A percentile compares a stretch with the other conserved stretches of the same genome.
Evolutionary conservation across 768 basidiomycete species (phyloP).

Genomic region (Neoboletus magnificus): DNA sequence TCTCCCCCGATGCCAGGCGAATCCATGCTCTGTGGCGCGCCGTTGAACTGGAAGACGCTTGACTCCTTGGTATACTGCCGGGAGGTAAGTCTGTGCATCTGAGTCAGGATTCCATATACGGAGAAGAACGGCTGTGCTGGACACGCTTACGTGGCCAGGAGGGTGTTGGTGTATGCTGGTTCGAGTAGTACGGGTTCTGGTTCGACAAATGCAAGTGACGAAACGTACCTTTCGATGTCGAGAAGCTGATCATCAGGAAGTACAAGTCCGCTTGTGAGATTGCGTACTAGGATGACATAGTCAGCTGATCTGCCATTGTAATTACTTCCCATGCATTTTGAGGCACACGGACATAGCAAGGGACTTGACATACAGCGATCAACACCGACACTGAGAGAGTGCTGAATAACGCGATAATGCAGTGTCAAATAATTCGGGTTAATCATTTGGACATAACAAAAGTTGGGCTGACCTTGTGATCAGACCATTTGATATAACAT

Average conservation of each 20-base stretch:
- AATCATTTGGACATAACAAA: background rate
- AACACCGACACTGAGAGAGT: background rate
- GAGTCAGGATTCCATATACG: background rate
- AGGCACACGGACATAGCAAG: background rate
- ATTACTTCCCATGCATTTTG: background rate
- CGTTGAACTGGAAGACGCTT: background rate
- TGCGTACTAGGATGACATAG: background rate
- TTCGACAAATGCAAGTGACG: background rate
- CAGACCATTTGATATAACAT: background rate
- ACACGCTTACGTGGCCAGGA: background rate
- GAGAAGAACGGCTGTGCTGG: background rate
- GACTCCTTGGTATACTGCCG: background rate
- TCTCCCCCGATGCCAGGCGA: no score
- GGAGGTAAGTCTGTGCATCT: background rate
- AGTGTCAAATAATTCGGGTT: background rate
- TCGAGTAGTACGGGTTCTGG: background rate
- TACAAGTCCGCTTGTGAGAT: background rate
- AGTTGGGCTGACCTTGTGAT: background rate
- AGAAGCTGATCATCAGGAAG: background rate
- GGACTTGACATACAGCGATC: background rate
- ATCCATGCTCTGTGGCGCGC: background rate
- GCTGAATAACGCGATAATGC: background rate
- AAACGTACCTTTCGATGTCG: background rate
- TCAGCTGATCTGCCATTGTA: background rate
- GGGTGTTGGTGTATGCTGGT: background rate